Conservation (phyloP, 305 asterid species). For the Fraxinus xanthoxyloides region DNA sequence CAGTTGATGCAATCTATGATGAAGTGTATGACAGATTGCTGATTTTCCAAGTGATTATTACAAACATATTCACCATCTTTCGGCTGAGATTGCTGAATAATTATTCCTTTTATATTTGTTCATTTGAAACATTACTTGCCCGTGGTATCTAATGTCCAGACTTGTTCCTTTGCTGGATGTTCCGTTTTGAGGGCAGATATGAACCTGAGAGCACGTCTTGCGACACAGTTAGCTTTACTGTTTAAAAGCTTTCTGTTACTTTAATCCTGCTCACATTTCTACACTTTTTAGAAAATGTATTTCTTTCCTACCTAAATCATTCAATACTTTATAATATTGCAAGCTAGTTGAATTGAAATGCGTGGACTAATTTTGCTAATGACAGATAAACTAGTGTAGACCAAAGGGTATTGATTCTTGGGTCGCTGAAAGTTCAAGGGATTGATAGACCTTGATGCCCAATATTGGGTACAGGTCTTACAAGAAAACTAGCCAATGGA, state of each 20-base stretch:
- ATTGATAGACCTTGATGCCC: conserved; percentile 51
- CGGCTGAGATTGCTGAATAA: conserved; percentile 45
- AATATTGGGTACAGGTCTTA: conserved; percentile 65
- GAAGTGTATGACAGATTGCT: conserved; percentile 23
- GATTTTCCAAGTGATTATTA: conserved; percentile 42
- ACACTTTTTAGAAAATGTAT: no score
- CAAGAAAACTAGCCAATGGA: conserved; percentile 44
- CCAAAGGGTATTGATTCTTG: conserved; percentile 60
- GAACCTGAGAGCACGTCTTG: conserved; percentile 51
- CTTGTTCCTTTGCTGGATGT: conserved; percentile 31
- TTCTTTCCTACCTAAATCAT: background rate
- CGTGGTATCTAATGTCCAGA: conserved; percentile 54
- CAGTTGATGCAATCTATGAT: conserved; percentile 38
- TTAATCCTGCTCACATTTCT: conserved; percentile 53
- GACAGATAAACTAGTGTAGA: conserved; percentile 56
- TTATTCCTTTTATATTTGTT: background rate
- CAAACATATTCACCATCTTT: conserved; percentile 54
- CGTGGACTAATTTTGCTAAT: background rate
- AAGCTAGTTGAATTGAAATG: background rate
- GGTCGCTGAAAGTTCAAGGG: conserved; percentile 68
- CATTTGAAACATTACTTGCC: conserved; percentile 22
- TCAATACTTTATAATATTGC: background rate
- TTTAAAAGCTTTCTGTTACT: conserved; percentile 64
- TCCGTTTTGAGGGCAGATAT: conserved; percentile 38
- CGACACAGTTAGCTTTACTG: conserved; percentile 57